Base-by-base conservation (phyloP, 176 grass and related monocot genomes). In the Saccharum spontaneum region DNA sequence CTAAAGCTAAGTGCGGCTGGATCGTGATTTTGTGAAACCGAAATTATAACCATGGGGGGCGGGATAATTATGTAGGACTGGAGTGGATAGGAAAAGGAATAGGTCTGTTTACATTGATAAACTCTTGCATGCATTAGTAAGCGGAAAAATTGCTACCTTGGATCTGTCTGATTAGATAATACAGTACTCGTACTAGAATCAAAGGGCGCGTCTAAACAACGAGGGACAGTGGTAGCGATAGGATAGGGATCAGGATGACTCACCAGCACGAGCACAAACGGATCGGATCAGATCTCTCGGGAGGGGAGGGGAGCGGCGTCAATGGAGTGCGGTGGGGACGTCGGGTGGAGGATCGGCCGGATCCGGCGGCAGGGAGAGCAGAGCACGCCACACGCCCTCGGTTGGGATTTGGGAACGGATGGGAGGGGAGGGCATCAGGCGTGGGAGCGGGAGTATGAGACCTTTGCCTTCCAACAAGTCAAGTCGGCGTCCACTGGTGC, bases 311-410 rank as follows among this genome's bases (percentile, higher is more conserved):
- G 17, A 55, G 52, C 17, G 52, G 52, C 2, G 18, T 1, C 5
- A 55, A 55, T 55, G 52, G 52, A 55, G 17, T 55, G 52, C 16
- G 93, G 82, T 95, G 96, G 82, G 14, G 3, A 49, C 46, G 13
- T 49, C 13, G 48, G 16, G 48, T 52, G 48, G 48, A 52, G 48
- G 15, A 52, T 52, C 48, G 12, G 48, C 48, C 14, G 48, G 48
- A 52, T 52, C 48, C 48, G 48, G 48, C 15, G 48, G 48, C 15
- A 17, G 3, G 48, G 48, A 52, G 48, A 52, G 48, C 48, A 52
- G 48, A 52, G 48, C 48, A 52, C 48, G 13, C 45, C 45, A 13
- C 28, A 28, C 28, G 28, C 28, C 28, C 28, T 15, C 46, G 14
- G 1, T 49, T 49, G 14, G 46, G 46, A 49, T 49, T 16, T 15